Evolutionary conservation across 2,329 filamentous ascomycete species (phyloP), one percentile per base, ranked within the genome.

Genomic region (Dactylellina leptospora): DNA sequence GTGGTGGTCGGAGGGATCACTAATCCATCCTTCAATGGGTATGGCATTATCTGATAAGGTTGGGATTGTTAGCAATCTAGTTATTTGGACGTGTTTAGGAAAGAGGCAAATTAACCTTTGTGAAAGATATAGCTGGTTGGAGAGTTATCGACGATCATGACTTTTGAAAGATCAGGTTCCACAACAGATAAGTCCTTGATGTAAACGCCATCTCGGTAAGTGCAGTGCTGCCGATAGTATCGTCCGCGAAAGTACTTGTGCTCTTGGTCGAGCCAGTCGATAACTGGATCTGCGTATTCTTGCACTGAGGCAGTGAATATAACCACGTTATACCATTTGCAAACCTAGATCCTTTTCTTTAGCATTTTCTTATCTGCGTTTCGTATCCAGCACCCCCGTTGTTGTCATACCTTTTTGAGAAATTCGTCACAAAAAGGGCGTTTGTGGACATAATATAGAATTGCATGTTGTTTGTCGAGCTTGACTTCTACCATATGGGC

Each of bases 401-500:
- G 11, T 6, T n/a, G 3, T 9, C 16, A 13, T 81, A 90, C 88
- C 82, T 90, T 91, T 77, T 93, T 89, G 78, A 99, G 81, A 78
- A 99, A 99, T 76, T 97, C 93, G 80, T 99, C 95, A 80, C 95
- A 99, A 79, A 95, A 90, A 33, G 95, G 95, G 74, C 95, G 89
- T 81, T 99, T 97, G 82, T 99, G 95, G 55, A 99, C 95, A 83
- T 97, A 99, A 82, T 99, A 99, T 73, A 99, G 82, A 75, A 99
- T 97, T 0, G 95, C 95, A 78, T 99, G 93, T 78, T 96, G 93
- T 66, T 88, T 88, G 79, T 90, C 91, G 72, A 96, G 85, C 77
- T 92, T 92, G 74, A 99, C 95, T 82, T 99, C 95, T 56, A 99
- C 93, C 95, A 99, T 99, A 81, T 99, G 95, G 16, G 95, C 95